Evolutionary conservation across 2,329 filamentous ascomycete genomes (phyloP).

Genomic region (Neofusicoccum sp.): DNA sequence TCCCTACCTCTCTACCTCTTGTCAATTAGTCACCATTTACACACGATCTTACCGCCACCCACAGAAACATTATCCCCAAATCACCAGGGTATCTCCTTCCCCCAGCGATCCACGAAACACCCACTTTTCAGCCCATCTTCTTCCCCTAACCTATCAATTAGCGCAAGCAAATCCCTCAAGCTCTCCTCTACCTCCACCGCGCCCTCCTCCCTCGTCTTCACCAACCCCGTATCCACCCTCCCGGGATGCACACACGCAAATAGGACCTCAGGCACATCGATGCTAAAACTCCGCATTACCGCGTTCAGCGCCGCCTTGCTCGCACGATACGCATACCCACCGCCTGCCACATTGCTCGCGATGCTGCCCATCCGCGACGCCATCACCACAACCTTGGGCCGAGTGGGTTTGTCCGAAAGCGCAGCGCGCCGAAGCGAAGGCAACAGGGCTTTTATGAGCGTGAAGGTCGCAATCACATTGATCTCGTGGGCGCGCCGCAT

Average conservation of each 20-base stretch:
- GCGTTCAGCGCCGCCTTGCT: slow-evolving; percentile 52
- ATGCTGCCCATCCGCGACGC: slow-evolving; percentile 51
- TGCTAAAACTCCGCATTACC: slow-evolving; percentile 46
- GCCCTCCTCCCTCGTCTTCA: slow-evolving; percentile 49
- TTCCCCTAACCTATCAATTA: slow-evolving; percentile 39
- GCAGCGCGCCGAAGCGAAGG: slow-evolving; percentile 32
- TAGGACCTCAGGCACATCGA: slow-evolving; percentile 46
- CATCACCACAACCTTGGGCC: slow-evolving; percentile 45
- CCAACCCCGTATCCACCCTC: slow-evolving; percentile 48
- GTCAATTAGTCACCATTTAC: no score
- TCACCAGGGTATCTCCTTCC: slow-evolving; percentile 46
- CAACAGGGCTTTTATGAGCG: slow-evolving; percentile 41
- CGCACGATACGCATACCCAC: slow-evolving; percentile 51
- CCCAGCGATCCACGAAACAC: slow-evolving; percentile 49
- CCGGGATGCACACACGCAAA: slow-evolving; percentile 51
- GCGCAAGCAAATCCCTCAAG: slow-evolving; percentile 39
- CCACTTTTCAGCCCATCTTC: slow-evolving; percentile 35
- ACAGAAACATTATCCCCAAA: not conserved
- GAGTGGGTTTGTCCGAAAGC: not conserved
- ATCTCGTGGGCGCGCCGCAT: slow-evolving; percentile 44
- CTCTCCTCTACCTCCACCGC: slow-evolving; percentile 48
- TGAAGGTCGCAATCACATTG: slow-evolving; percentile 49
- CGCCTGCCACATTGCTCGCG: slow-evolving; percentile 42
- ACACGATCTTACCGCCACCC: no score
- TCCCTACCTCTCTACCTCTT: no score